Evolutionary conservation across 2,329 filamentous ascomycete genomes (phyloP).

Genomic region (Sarocladium oryzae): DNA sequence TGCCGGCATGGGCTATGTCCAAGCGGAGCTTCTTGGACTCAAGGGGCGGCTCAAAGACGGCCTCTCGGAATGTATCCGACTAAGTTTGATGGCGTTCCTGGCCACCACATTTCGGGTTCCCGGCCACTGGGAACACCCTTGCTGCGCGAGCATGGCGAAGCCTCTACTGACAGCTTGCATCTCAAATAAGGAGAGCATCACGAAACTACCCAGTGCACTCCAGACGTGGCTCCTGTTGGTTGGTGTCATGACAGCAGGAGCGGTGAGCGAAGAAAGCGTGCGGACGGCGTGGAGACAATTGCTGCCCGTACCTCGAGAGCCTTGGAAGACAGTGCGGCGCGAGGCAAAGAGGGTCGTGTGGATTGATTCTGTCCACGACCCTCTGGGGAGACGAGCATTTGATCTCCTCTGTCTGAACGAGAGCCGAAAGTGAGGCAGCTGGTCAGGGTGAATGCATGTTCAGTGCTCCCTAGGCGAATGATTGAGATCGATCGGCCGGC

Average conservation of each 20-base stretch:
- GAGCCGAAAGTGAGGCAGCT: no score
- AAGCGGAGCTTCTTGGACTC: constrained; percentile 1
- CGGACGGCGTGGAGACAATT: not conserved
- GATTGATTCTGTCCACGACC: constrained; percentile 5
- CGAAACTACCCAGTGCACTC: not conserved
- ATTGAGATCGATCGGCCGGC: no score
- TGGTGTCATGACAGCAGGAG: not conserved
- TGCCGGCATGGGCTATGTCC: not conserved
- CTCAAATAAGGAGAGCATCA: not conserved
- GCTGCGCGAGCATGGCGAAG: not conserved
- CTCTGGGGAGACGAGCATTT: not conserved
- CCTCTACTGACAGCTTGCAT: not conserved
- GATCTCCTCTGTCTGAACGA: not conserved
- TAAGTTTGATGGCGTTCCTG: constrained; percentile 7
- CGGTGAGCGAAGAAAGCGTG: not conserved
- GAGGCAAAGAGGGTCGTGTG: constrained; percentile 6
- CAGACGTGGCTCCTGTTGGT: constrained; percentile 1
- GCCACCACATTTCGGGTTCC: constrained; percentile 7
- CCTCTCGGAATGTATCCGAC: not conserved
- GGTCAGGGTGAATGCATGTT: not conserved
- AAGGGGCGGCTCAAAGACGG: not conserved
- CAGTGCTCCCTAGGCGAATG: not conserved
- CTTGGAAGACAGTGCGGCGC: not conserved
- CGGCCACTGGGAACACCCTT: constrained; percentile 2
- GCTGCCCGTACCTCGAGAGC: not conserved